Base-by-base conservation (phyloP, 192 early-diverging fungal genomes). In the Mortierella hygrophila region DNA sequence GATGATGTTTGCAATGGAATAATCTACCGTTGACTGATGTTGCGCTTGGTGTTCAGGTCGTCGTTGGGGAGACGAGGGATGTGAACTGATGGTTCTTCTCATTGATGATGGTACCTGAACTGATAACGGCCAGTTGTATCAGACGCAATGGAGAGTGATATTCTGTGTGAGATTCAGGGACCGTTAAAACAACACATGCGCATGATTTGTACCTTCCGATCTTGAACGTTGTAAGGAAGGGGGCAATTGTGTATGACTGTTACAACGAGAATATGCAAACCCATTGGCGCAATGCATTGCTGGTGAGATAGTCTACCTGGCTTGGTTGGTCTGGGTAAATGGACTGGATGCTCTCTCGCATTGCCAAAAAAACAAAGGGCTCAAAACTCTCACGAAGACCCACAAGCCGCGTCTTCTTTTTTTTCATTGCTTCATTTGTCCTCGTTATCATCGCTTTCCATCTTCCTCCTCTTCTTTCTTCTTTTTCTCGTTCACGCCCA, bases 371-470 rank as follows among this genome's bases (percentile, higher is more conserved):
- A 26, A 57, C 38, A 46, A 69, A 40, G 16, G 69, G n/a, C 4
- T 23, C 41, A 72, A 72, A 41, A 72, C 44, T 72, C 71, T 26
- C 71, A 72, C 71, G 71, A 46, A 41, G 26, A 47, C 41, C 21
- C 76, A 23, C 23, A 32, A 49, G n/a, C 63, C 44, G 29, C 38
- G 8, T 16, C 1, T 1, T n/a, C 46, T 60, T 65, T 65, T 65
- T 35, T 42, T 74, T 37, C 49, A 20, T 76, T 29, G 23, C 41
- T 29, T 47, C 47, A 41, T 38, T 68, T 63, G n/a, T 40, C n/a
- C 15, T 65, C 26, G 26, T 32, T 65, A 9, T 54, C 76, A 49
- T 41, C n/a, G 4, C 26, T 18, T 49, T 70, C 26, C 35, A 32
- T 29, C 7, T n/a, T 52, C 23, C 21, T 21, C 35, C 47, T 29